Percentiles rank a stretch among this genome's conserved stretches.
These are phyloP conservation scores for Sclerotinia subarctica DNA, from an alignment of 2,329 filamentous ascomycete species.

Conservation along the genomic window DNA sequence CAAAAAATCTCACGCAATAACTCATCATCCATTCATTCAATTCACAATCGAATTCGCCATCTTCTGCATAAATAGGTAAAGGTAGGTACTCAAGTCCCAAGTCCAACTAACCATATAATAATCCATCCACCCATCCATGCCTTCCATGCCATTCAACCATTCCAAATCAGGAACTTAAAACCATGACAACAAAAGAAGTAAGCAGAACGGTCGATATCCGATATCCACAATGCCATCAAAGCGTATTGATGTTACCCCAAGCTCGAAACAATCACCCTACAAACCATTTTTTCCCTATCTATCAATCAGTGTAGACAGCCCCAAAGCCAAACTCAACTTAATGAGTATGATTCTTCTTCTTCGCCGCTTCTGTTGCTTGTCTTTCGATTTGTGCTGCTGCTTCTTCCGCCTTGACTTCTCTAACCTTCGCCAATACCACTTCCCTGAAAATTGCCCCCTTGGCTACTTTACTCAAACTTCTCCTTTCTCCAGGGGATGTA, in stretches of 20 bases:
- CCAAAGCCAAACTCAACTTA: slow-evolving; percentile 10
- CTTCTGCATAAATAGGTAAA: slow-evolving; percentile 7
- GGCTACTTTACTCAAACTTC: slow-evolving; percentile 49
- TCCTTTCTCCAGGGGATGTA: slow-evolving; percentile 39
- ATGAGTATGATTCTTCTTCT: slow-evolving; percentile 30
- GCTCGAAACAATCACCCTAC: slow-evolving; percentile 4
- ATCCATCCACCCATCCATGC: slow-evolving; percentile 11
- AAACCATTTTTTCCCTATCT: slow-evolving; percentile 1
- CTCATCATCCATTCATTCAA: background rate
- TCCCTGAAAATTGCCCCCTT: slow-evolving; percentile 83
- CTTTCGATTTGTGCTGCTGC: slow-evolving; percentile 67
- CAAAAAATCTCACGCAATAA: background rate
- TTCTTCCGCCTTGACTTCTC: slow-evolving; percentile 80
- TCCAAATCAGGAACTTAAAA: background rate
- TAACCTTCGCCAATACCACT: slow-evolving; percentile 89
- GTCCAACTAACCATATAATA: slow-evolving; percentile 11
- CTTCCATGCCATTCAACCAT: slow-evolving; percentile 1
- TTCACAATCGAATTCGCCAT: slow-evolving; percentile 13
- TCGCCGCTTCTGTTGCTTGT: slow-evolving; percentile 35
- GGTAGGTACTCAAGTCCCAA: slow-evolving; percentile 4
- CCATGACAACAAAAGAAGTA: slow-evolving; percentile 7
- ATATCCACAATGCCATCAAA: slow-evolving; percentile 18
- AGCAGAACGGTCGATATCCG: slow-evolving; percentile 12
- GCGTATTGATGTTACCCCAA: slow-evolving; percentile 15
- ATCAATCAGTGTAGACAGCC: background rate